These are phyloP conservation scores for Colletotrichum liriopes DNA, from an alignment of 2,329 filamentous ascomycete species.

Conservation along the genomic window DNA sequence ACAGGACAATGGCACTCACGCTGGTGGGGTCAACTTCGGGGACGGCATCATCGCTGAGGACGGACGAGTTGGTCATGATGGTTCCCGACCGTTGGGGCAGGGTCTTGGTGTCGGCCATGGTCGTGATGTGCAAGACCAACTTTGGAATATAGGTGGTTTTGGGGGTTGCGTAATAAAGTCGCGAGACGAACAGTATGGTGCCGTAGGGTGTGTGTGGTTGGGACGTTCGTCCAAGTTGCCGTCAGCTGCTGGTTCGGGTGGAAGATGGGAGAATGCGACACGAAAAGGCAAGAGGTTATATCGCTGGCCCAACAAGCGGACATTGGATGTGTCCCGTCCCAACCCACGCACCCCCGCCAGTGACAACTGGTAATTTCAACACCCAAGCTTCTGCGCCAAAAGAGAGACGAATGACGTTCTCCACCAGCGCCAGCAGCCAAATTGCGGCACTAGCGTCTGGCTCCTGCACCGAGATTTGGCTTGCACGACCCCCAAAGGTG, in stretches of 20 bases:
- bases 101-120: slow-evolving; percentile 50
- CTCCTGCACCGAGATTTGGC: slow-evolving; percentile 9
- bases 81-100: slow-evolving; percentile 66
- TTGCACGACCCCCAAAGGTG: slow-evolving; percentile 29
- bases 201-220: neutral
- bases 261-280: neutral
- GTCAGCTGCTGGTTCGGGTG: neutral
- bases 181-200: neutral
- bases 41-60: slow-evolving; percentile 67
- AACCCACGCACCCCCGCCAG: slow-evolving; percentile 27
- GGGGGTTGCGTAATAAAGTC: neutral
- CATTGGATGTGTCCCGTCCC: slow-evolving; percentile 11
- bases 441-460: slow-evolving; percentile 36
- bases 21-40: slow-evolving; percentile 72
- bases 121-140: slow-evolving; percentile 47
- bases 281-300: slow-evolving; percentile 28
- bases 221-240: neutral
- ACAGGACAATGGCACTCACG: slow-evolving; percentile 57
- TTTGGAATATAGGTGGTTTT: neutral
- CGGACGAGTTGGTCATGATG: slow-evolving; percentile 45
- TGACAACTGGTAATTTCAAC: slow-evolving; percentile 39
- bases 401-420: slow-evolving; percentile 41
- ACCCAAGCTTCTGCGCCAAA: slow-evolving; percentile 37
- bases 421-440: slow-evolving; percentile 26
- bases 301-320: slow-evolving; percentile 6